Base-by-base conservation (phyloP, 768 basidiomycete species). In the Cubamyces sp. region DNA sequence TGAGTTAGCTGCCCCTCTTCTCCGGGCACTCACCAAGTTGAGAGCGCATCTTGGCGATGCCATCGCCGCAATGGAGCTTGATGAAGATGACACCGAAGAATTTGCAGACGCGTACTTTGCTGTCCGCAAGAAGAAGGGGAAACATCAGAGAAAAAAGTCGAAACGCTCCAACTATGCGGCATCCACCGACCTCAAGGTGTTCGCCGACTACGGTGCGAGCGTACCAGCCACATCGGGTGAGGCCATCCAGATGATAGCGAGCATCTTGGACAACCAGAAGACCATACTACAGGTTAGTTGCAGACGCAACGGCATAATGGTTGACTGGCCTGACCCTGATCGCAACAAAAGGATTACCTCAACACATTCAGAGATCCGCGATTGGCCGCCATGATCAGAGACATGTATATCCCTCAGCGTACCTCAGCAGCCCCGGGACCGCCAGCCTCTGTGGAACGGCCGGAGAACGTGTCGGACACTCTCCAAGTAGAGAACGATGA, bases 141-240 rank as follows among this genome's bases (percentile, higher is more conserved):
- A 49, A 11, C 34, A 14, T 14, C 42, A 43, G 42, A 41, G 42
- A n/a, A 25, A 63, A 54, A 26, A 49, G 45, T 25, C 41, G 57
- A 40, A 51, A 48, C 45, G 69, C 61, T 60, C 55, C 40, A 45
- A 54, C 67, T 56, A 56, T 60, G 42, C 23, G 2, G 18, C 61
- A 7, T 3, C 23, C 9, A 37, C 77, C 12, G 70, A 82, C 41
- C 26, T 42, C 11, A 57, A 66, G 6, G 70, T 69, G 0, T 77
- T 81, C 48, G 66, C 65, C 5, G 71, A 60, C 28, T 66, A 80
- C 19, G 70, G 70, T 1, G 26, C 61, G 1, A 48, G 43, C 12
- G 66, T 74, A 1, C 80, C 81, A 5, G 39, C 37, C 8, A 68
- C 61, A 8, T 40, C 45, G 0, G 60, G 43, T 11, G 75, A 74